Conservation (phyloP, 163 green algal species). For the Prototheca wickerhamii region DNA sequence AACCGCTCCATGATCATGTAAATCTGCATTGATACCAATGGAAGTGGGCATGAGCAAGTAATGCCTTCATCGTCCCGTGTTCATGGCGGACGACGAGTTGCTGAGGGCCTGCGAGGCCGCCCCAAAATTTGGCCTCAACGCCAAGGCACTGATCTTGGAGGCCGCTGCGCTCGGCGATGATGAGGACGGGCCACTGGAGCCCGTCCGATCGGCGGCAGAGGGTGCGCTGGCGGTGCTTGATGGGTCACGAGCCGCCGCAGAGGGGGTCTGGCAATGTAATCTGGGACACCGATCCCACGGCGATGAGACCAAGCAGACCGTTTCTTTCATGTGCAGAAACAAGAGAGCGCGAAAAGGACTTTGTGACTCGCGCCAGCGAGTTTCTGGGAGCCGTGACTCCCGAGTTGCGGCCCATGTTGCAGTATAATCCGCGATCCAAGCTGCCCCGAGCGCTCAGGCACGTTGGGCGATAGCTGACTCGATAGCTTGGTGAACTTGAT, state of each 20-base stretch:
- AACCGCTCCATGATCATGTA: too few species aligned
- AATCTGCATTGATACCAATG: too few species aligned
- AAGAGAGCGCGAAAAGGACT: not conserved
- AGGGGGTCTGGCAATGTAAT: not conserved
- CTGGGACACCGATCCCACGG: not conserved
- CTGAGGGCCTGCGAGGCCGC: not conserved
- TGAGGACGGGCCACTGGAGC: not conserved
- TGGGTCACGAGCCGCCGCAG: not conserved
- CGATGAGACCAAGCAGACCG: not conserved
- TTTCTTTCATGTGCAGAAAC: not conserved
- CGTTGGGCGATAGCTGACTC: too few species aligned
- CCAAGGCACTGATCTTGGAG: not conserved
- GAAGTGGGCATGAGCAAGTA: too few species aligned
- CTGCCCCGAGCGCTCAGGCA: not conserved
- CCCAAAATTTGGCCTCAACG: not conserved
- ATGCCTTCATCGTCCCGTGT: not conserved
- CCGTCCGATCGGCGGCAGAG: not conserved
- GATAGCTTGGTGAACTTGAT: not conserved
- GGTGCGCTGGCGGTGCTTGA: not conserved
- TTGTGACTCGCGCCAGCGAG: not conserved
- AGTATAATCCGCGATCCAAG: not conserved
- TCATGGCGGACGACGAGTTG: not conserved
- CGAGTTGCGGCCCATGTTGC: not conserved
- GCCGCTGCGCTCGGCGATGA: not conserved
- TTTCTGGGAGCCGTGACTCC: not conserved